A percentile compares a stretch with the other conserved stretches of the same genome.
Conservation (phyloP, 1,284 basidiomycete genomes). For the Papiliotrema terrestris region DNA sequence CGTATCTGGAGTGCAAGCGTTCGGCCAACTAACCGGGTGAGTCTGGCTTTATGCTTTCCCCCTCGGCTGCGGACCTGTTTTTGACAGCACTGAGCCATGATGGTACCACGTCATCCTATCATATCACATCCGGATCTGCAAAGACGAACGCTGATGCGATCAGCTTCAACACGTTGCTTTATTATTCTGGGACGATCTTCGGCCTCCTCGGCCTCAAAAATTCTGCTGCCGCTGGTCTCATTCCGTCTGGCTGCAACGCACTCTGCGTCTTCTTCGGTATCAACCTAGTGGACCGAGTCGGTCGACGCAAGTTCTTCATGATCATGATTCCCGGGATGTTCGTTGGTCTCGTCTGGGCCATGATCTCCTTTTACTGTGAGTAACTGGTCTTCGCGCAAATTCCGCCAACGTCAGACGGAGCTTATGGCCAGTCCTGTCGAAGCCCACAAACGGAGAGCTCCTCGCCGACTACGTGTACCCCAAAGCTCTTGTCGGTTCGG, state of each 20-base stretch:
- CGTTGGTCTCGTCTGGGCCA: constrained; percentile 26
- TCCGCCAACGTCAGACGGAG: too few species aligned
- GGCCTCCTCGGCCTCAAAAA: constrained; percentile 38
- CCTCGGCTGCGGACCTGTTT: too few species aligned
- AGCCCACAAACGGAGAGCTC: constrained; percentile 7
- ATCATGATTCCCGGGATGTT: constrained; percentile 22
- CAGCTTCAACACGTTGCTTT: constrained; percentile 42
- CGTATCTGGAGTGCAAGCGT: constrained; percentile 14
- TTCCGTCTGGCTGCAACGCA: constrained; percentile 37
- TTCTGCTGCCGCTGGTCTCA: constrained; percentile 31
- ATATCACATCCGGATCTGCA: constrained; percentile 16
- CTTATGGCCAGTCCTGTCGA: not conserved
- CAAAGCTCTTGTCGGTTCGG: constrained; percentile 18
- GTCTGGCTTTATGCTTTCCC: too few species aligned
- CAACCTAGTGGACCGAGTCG: constrained; percentile 16
- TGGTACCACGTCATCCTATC: constrained; percentile 19
- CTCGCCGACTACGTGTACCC: constrained; percentile 16
- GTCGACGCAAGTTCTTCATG: constrained; percentile 19
- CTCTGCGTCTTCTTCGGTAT: constrained; percentile 34
- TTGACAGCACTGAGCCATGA: constrained; percentile 18
- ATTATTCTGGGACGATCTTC: constrained; percentile 38
- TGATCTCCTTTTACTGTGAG: constrained; percentile 33
- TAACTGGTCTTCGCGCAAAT: not conserved
- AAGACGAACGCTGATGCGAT: constrained; percentile 28
- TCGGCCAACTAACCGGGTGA: constrained; percentile 31